Evolutionary conservation across 2,329 filamentous ascomycete species (phyloP), one percentile per base, ranked within the genome.

Genomic region (Penicillium vulpinum): DNA sequence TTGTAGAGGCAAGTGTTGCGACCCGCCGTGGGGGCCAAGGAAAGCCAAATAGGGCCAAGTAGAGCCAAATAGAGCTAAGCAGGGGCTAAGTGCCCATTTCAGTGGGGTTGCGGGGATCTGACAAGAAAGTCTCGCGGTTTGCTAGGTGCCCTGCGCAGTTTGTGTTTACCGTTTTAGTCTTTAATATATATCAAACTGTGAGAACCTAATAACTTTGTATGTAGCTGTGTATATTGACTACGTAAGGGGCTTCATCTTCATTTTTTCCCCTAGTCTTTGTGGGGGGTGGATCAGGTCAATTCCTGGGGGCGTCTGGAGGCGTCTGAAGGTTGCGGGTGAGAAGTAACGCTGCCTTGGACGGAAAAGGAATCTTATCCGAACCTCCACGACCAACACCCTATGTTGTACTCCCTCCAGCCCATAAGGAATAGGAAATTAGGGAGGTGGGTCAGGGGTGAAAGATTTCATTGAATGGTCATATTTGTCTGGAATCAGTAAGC

Each of bases 51-150:
- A 44, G 26, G n/a, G n/a, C 11, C 41, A 44, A 44, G 18, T 9
- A 33, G 43, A n/a, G n/a, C 6, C n/a, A 18, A 33, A 29, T 31
- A 45, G n/a, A n/a, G n/a, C n/a, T n/a, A n/a, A n/a, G n/a, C n/a
- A n/a, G 31, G 35, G 47, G 24, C 47, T 21, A 36, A 28, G 26
- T 24, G 26, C 4, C 51, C 15, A 49, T 40, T 8, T 29, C 18
- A 39, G 51, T 54, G 51, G 52, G 7, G 52, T 54, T 54, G 52
- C 52, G 52, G 52, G 52, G 52, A 52, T 52, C 22, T 22, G 18
- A 54, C 35, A 49, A 33, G 36, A 24, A 50, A 49, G 7, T 43
- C 36, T 41, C 13, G 36, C 38, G 38, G 22, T 11, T 43, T 33
- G 18, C 24, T 10, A 39, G 21, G 28, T 41, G 16, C 21, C 15